Evolutionary conservation across 805 yeast species (phyloP), one percentile per base, ranked within the genome.

Genomic region (Cyberlindnera maritima): DNA sequence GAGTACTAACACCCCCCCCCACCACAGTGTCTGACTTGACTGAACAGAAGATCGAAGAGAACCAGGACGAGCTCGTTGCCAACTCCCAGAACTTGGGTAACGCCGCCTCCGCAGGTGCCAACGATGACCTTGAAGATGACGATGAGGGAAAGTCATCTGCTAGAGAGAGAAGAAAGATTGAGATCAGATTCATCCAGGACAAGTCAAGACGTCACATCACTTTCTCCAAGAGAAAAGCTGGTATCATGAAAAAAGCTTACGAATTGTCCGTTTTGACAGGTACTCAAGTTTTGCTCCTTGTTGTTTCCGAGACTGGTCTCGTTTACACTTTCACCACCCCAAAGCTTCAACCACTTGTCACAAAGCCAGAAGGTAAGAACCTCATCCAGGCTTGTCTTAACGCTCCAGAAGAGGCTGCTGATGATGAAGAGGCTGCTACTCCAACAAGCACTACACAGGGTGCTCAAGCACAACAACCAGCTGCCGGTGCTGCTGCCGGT

Each of bases 301-400:
- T 94, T 47, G 99, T 94, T 26, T 85, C 96, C 44, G 99, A 94
- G 68, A 94, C 99, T n/a, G 99, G 99, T 14, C 81, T 94, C 53
- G 99, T 94, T 46, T 94, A 94, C 70, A 94, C 99, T 18, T 94
- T 94, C 68, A 92, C 98, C 47, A 94, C 99, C n/a, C 99, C 99
- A 49, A 94, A 94, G 70, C 81, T 94, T 64, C 98, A 94, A 71
- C 99, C 99, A 9, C 79, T 94, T 59, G 99, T 94, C 44, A 94
- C 98, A 36, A 91, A 92, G 69, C 85, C 95, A 43, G 99, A 94
- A 71, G 99, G 99, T 57, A 91, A 94, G 68, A 91, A 91, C 68
- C 79, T 92, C 61, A 92, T 92, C 62, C 97, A 94, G 72, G 96
- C 97, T 13, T 94, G 99, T 66, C 75, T 92, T 62, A 90, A 92